These are phyloP conservation scores for Penicillium ochrochloron DNA, from an alignment of 495 filamentous ascomycete genomes.

Conservation along the genomic window DNA sequence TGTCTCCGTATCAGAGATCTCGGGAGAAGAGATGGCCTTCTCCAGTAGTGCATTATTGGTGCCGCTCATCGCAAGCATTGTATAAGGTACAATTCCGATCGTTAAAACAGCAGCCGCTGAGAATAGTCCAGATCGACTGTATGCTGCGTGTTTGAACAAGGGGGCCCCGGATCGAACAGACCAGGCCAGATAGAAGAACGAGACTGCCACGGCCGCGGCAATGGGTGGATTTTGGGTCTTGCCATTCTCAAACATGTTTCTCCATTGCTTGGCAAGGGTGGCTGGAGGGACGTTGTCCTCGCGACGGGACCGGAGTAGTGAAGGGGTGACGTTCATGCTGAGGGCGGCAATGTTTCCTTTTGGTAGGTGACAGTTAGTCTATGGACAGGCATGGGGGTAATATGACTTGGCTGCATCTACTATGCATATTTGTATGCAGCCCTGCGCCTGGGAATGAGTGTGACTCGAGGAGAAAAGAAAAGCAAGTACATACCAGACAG, in stretches of 20 bases:
- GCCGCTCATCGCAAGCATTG: conserved; percentile 29
- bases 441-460: background rate
- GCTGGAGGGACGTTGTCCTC: conserved; percentile 35
- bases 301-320: conserved; percentile 33
- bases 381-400: background rate
- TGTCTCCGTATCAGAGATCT: conserved; percentile 28
- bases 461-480: background rate
- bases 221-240: conserved; percentile 41
- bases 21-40: conserved; percentile 15
- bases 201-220: conserved; percentile 32
- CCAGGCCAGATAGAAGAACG: conserved; percentile 48
- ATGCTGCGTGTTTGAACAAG: conserved; percentile 31
- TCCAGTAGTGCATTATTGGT: conserved; percentile 36
- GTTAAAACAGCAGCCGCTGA: conserved; percentile 37
- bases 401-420: background rate
- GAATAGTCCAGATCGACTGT: conserved; percentile 29
- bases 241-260: conserved; percentile 38
- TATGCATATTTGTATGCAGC: background rate
- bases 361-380: background rate
- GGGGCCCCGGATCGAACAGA: conserved; percentile 30
- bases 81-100: conserved; percentile 45
- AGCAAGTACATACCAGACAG: conserved; percentile 31
- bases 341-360: conserved; percentile 45
- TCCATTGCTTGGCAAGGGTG: conserved; percentile 35
- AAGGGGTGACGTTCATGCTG: conserved; percentile 38